Conservation (phyloP, 768 basidiomycete genomes). For the Kwoniella shandongensis region DNA sequence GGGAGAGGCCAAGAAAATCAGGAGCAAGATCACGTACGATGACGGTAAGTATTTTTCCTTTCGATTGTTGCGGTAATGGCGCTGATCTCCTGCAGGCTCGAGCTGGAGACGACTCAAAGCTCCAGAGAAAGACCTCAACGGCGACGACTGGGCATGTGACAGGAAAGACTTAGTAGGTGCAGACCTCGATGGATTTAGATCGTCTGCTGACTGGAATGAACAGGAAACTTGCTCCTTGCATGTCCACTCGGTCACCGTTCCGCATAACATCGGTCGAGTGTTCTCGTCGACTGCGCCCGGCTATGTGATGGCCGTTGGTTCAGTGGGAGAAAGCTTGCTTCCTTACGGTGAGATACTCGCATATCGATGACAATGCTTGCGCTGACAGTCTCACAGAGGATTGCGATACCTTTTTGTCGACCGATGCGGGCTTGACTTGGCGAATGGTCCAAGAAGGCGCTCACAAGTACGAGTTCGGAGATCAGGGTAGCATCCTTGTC, state of each 20-base stretch:
- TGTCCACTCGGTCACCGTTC: constrained; percentile 84
- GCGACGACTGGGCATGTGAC: constrained; percentile 66
- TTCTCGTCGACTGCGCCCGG: constrained; percentile 96
- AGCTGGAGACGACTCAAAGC: constrained; percentile 71
- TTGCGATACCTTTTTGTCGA: constrained; percentile 89
- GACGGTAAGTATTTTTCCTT: constrained; percentile 65
- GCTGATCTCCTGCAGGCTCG: constrained; percentile 57
- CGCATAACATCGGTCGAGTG: constrained; percentile 89
- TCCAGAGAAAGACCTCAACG: constrained; percentile 64
- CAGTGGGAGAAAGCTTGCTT: constrained; percentile 66
- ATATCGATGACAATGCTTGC: neutral
- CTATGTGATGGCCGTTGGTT: constrained; percentile 94
- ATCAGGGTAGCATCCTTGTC: constrained; percentile 75
- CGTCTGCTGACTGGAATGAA: too few species aligned
- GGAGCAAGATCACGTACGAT: constrained; percentile 81
- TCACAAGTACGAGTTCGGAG: constrained; percentile 95
- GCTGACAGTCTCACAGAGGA: constrained; percentile 57
- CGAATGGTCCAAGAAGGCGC: constrained; percentile 70
- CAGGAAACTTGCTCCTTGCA: constrained; percentile 74
- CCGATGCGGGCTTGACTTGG: constrained; percentile 86
- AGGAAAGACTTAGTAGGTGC: constrained; percentile 54
- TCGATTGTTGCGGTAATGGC: neutral
- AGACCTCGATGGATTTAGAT: too few species aligned
- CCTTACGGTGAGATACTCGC: constrained; percentile 59
- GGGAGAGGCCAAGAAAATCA: constrained; percentile 68